A percentile compares a stretch with the other conserved stretches of the same genome.
Evolutionary conservation across 2,329 filamentous ascomycete species (phyloP).

Genomic region (Fusarium acutatum): DNA sequence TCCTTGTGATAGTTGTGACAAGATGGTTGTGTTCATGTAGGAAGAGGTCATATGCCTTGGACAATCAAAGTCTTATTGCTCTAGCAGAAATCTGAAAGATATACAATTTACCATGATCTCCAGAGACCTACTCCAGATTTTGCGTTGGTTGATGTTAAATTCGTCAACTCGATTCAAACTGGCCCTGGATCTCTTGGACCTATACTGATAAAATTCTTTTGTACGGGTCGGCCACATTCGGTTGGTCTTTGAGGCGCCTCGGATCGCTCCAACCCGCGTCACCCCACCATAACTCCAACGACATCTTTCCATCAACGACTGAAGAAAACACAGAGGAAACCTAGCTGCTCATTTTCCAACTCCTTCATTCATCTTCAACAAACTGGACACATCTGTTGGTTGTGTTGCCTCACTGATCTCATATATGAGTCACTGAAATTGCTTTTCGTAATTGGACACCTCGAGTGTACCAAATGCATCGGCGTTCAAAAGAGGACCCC

Average conservation of each 20-base stretch:
- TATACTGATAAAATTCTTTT: not conserved
- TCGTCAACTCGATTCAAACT: not conserved
- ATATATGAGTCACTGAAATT: not conserved
- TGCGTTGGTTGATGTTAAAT: not conserved
- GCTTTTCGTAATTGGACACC: not conserved
- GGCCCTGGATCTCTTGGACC: not conserved
- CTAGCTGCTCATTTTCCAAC: not conserved
- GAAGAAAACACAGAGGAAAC: not conserved
- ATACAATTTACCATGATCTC: not conserved
- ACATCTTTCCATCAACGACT: slow-evolving; percentile 15
- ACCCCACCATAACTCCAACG: slow-evolving; percentile 35
- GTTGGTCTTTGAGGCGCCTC: slow-evolving; percentile 14
- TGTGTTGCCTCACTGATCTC: not conserved
- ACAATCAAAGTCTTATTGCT: not conserved
- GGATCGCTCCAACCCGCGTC: slow-evolving; percentile 28
- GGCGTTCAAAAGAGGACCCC: slow-evolving; percentile 1
- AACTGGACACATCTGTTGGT: not conserved
- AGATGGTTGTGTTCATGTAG: not conserved
- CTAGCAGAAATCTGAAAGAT: not conserved
- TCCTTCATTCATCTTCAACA: not conserved
- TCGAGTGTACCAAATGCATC: not conserved
- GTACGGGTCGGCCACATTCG: slow-evolving; percentile 1
- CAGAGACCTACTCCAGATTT: not conserved
- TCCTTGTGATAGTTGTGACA: not conserved
- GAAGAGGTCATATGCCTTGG: not conserved